A percentile compares a stretch with the other conserved stretches of the same genome.
Evolutionary conservation across 225 moss, liverwort and hornwort species (phyloP).

Genomic region (Anthoceros angustus): DNA sequence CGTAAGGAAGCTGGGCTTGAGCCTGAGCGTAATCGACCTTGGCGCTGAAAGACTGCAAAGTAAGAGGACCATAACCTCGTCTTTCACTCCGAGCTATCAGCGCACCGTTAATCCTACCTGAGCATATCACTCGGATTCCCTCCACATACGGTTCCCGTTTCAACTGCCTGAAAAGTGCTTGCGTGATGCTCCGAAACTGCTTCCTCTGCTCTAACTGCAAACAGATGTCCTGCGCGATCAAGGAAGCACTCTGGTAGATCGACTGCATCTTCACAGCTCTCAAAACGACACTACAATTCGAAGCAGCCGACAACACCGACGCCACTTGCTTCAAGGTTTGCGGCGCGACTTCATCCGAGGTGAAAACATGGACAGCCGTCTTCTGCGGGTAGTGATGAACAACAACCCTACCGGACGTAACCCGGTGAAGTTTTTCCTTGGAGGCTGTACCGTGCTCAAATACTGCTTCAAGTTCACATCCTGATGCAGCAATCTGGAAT

Average conservation of each 20-base stretch:
- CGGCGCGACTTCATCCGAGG: not conserved
- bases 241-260: constrained; percentile 1
- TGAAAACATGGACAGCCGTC: not conserved
- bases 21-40: not conserved
- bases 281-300: not conserved
- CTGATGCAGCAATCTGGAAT: not conserved
- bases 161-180: not conserved
- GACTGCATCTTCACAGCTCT: not conserved
- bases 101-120: not conserved
- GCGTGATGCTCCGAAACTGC: not conserved
- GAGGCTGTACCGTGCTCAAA: not conserved
- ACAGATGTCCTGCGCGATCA: not conserved
- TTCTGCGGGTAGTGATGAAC: not conserved
- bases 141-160: not conserved
- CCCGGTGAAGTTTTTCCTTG: not conserved
- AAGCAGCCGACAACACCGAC: not conserved
- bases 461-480: constrained; percentile 2
- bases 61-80: not conserved
- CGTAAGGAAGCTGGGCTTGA: not conserved
- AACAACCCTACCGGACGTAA: constrained; percentile 2
- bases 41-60: not conserved
- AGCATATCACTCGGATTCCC: not conserved
- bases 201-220: constrained; percentile 1
- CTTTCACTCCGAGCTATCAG: constrained; percentile 1
- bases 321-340: constrained; percentile 1